Percentiles rank a stretch among this genome's conserved stretches.
These are phyloP conservation scores for Craterostigma plantagineum DNA, from an alignment of 257 asterid genomes.

Conservation along the genomic window DNA sequence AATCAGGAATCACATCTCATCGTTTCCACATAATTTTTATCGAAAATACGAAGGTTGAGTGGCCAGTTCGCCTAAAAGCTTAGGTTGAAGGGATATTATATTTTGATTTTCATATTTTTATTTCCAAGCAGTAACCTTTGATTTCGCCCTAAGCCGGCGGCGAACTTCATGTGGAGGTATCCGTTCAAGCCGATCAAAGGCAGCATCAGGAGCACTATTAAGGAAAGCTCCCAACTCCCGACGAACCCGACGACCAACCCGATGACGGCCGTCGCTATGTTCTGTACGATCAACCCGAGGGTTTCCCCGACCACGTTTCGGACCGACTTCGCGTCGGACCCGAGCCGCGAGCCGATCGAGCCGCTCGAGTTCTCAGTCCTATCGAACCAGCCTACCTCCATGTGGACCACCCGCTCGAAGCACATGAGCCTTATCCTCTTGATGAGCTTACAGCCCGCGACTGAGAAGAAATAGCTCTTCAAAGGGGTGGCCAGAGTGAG, in stretches of 20 bases:
- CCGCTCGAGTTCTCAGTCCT: slow-evolving; percentile 43
- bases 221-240: slow-evolving; percentile 64
- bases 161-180: slow-evolving; percentile 28
- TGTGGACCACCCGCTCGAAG: slow-evolving; percentile 38
- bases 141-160: slow-evolving; percentile 41
- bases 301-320: slow-evolving; percentile 48
- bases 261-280: slow-evolving; percentile 23
- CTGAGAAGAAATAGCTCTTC: slow-evolving; percentile 30
- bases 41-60: no score
- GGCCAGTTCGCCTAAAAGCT: no score
- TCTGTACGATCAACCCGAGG: slow-evolving; percentile 35
- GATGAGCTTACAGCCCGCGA: slow-evolving; percentile 44
- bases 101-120: no score
- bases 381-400: slow-evolving; percentile 62
- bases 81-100: no score
- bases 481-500: slow-evolving; percentile 29
- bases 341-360: slow-evolving; percentile 38
- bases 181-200: slow-evolving; percentile 42
- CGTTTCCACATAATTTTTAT: no score
- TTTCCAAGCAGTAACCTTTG: slow-evolving; percentile 41
- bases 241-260: slow-evolving; percentile 43
- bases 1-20: no score
- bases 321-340: slow-evolving; percentile 45
- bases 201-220: slow-evolving; percentile 31
- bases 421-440: slow-evolving; percentile 37